Evolutionary conservation across 192 early-diverging fungal genomes (phyloP).

Genomic region (Entomortierella parvispora): DNA sequence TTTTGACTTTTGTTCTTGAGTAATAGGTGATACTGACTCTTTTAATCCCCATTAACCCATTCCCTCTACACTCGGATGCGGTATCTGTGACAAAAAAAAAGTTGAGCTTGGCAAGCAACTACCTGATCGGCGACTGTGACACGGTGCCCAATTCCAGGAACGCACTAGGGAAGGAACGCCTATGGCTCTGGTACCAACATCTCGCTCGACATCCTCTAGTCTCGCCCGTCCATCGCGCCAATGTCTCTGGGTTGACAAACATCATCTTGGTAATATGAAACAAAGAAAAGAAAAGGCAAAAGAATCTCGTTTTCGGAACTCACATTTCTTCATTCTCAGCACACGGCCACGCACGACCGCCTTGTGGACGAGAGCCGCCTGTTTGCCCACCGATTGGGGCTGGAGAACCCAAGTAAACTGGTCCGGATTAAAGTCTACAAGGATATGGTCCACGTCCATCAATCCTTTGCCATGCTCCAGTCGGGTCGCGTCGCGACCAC

Average conservation of each 20-base stretch:
- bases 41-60: too few species aligned
- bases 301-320: too few species aligned
- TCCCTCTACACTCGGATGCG: not conserved
- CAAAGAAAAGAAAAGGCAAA: too few species aligned
- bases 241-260: conserved; percentile 21
- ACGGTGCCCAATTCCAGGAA: conserved; percentile 33
- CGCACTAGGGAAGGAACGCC: conserved; percentile 19
- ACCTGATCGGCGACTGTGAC: conserved; percentile 22
- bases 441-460: conserved; percentile 41
- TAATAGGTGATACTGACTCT: too few species aligned
- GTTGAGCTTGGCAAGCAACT: conserved; percentile 25
- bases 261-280: conserved; percentile 20
- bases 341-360: conserved; percentile 42
- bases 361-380: conserved; percentile 34
- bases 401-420: conserved; percentile 16
- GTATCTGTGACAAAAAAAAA: not conserved
- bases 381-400: conserved; percentile 38
- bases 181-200: conserved; percentile 35
- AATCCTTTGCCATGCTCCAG: conserved; percentile 15
- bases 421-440: conserved; percentile 25
- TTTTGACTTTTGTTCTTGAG: too few species aligned
- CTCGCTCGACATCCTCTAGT: conserved; percentile 38
- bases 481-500: not conserved
- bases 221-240: conserved; percentile 29
- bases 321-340: conserved; percentile 7